A percentile compares a stretch with the other conserved stretches of the same genome.
Evolutionary conservation across 2,329 filamentous ascomycete genomes (phyloP).

Genomic region (Diaporthe amygdali): DNA sequence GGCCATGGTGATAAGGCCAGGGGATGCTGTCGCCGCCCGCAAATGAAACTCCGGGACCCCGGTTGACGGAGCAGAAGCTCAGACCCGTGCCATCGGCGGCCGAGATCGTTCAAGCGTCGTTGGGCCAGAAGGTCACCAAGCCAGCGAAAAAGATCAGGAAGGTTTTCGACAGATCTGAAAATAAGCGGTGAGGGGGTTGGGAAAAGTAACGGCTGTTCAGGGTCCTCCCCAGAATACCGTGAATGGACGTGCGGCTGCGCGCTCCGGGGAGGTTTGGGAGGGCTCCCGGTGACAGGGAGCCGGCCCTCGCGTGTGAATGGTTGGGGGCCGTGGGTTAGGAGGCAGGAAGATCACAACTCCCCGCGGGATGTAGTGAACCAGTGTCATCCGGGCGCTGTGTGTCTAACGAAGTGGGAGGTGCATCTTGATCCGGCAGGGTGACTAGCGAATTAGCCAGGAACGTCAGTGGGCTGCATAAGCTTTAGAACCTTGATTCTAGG

Average conservation of each 20-base stretch:
- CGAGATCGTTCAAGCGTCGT: neutral
- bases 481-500: neutral
- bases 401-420: neutral
- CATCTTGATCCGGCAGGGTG: neutral
- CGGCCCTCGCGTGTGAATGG: neutral
- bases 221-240: neutral
- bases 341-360: neutral
- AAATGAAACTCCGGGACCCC: neutral
- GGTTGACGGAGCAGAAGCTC: neutral
- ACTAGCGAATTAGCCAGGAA: conserved; percentile 3
- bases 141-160: neutral
- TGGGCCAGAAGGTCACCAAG: neutral
- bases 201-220: neutral
- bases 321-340: neutral
- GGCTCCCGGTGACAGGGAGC: conserved; percentile 1
- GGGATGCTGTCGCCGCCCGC: neutral
- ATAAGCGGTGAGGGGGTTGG: conserved; percentile 1
- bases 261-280: neutral
- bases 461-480: neutral
- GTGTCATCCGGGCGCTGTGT: neutral
- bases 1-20: neutral
- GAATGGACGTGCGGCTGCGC: neutral
- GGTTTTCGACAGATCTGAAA: neutral
- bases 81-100: neutral
- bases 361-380: neutral